These are phyloP conservation scores for Oidium heveae DNA, from an alignment of 2,329 filamentous ascomycete genomes.

Conservation along the genomic window DNA sequence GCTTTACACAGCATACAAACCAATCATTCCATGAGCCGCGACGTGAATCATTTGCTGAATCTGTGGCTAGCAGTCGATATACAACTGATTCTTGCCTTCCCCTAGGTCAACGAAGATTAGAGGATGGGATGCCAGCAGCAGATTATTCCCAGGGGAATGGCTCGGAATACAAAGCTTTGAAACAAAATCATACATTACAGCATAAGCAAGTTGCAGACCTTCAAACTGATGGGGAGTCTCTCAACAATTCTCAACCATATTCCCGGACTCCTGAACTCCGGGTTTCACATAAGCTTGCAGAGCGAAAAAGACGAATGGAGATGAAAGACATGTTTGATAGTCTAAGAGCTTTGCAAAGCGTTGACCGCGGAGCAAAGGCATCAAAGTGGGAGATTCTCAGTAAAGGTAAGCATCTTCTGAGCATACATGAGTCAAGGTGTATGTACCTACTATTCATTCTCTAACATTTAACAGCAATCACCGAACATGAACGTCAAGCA, in stretches of 20 bases:
- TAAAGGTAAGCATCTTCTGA: constrained; percentile 31
- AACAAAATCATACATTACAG: constrained; percentile 52
- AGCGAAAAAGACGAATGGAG: constrained; percentile 60
- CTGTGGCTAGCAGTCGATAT: constrained; percentile 55
- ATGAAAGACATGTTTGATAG: constrained; percentile 79
- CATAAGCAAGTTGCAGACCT: constrained; percentile 46
- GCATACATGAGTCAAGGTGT: not conserved
- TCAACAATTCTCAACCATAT: constrained; percentile 43
- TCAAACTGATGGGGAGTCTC: constrained; percentile 29
- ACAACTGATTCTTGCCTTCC: constrained; percentile 50
- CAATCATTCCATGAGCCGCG: constrained; percentile 30
- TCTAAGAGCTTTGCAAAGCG: constrained; percentile 39
- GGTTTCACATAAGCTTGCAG: constrained; percentile 64
- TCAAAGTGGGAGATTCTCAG: constrained; percentile 79
- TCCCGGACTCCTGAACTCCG: constrained; percentile 61
- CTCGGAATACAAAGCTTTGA: constrained; percentile 22
- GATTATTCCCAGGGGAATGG: constrained; percentile 21
- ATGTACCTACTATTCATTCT: not conserved
- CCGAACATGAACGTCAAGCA: constrained; percentile 32
- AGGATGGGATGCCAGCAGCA: constrained; percentile 25
- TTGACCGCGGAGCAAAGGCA: constrained; percentile 54
- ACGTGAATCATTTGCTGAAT: constrained; percentile 53
- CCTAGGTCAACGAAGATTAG: constrained; percentile 43
- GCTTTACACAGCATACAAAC: constrained; percentile 13
- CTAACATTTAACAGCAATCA: constrained; percentile 24